These are phyloP conservation scores for Aspergillus pseudoterreus DNA, from an alignment of 2,329 filamentous ascomycete species.

Conservation along the genomic window DNA sequence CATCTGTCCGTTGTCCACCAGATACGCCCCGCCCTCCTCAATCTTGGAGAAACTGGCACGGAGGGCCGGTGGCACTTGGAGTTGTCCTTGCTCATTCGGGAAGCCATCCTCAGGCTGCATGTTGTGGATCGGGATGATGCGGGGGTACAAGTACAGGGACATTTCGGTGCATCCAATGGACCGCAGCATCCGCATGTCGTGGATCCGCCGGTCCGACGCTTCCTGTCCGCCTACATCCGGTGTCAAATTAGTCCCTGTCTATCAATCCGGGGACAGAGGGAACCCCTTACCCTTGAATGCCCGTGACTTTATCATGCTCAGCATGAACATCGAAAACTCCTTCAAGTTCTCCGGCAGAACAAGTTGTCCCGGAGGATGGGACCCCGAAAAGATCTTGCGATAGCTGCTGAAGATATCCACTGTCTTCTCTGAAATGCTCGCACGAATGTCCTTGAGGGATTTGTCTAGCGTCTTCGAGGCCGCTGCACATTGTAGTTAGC, in stretches of 20 bases:
- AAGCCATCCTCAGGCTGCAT: conserved; percentile 85
- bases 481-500: conserved; percentile 45
- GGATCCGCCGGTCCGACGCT: conserved; percentile 81
- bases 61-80: conserved; percentile 75
- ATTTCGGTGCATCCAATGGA: conserved; percentile 83
- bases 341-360: conserved; percentile 95
- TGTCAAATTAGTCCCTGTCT: conserved; percentile 3
- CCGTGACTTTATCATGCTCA: conserved; percentile 82
- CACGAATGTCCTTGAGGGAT: conserved; percentile 78
- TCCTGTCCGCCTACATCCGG: conserved; percentile 66
- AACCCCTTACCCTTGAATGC: conserved; percentile 70
- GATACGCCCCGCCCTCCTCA: conserved; percentile 88
- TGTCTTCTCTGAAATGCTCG: conserved; percentile 80
- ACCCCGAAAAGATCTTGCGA: conserved; percentile 83
- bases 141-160: conserved; percentile 88
- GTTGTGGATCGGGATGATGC: conserved; percentile 88
- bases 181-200: conserved; percentile 86
- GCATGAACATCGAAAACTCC: conserved; percentile 94
- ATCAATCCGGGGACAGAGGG: not conserved
- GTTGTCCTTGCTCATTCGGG: conserved; percentile 82
- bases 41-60: conserved; percentile 83
- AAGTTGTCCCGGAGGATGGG: conserved; percentile 84
- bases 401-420: conserved; percentile 91
- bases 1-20: conserved; percentile 92
- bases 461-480: conserved; percentile 77